These are phyloP conservation scores for Helianthus tuberosus DNA, from an alignment of 129 eudicot species.

Conservation along the genomic window DNA sequence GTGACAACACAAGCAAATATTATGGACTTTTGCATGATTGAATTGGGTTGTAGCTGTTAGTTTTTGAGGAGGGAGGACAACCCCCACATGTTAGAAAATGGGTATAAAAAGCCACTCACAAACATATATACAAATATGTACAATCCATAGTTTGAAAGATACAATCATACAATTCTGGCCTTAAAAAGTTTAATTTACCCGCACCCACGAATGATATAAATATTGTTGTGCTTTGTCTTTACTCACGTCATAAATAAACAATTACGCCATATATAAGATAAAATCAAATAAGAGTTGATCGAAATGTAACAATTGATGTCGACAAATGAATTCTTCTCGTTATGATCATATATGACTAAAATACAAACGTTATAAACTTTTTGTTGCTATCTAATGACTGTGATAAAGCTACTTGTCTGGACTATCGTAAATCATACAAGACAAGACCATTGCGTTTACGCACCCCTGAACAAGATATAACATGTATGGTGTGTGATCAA, in stretches of 20 bases:
- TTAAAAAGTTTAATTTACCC: background rate
- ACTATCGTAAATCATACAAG: background rate
- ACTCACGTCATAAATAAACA: background rate
- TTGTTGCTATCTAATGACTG: background rate
- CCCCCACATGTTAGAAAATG: constrained; percentile 30
- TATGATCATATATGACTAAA: background rate
- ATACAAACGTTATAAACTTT: background rate
- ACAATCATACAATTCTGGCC: background rate
- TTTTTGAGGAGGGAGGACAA: constrained; percentile 20
- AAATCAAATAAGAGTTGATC: background rate
- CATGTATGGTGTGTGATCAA: constrained; percentile 6
- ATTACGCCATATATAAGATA: background rate
- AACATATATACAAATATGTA: constrained; percentile 5
- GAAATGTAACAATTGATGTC: constrained; percentile 2
- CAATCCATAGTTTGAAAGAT: constrained; percentile 5
- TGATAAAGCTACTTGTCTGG: constrained; percentile 7
- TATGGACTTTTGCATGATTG: constrained; percentile 27
- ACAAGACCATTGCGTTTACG: constrained; percentile 11
- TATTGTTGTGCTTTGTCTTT: no score
- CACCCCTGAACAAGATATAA: background rate
- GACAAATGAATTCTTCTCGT: constrained; percentile 2
- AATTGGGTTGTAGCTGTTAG: constrained; percentile 19
- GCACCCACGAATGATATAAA: no score
- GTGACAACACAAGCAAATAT: constrained; percentile 29
- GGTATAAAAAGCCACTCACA: constrained; percentile 23